Percentiles rank a stretch among this genome's conserved stretches.
Conservation (phyloP, 345 rosid species). For the Linum usitatissimum region DNA sequence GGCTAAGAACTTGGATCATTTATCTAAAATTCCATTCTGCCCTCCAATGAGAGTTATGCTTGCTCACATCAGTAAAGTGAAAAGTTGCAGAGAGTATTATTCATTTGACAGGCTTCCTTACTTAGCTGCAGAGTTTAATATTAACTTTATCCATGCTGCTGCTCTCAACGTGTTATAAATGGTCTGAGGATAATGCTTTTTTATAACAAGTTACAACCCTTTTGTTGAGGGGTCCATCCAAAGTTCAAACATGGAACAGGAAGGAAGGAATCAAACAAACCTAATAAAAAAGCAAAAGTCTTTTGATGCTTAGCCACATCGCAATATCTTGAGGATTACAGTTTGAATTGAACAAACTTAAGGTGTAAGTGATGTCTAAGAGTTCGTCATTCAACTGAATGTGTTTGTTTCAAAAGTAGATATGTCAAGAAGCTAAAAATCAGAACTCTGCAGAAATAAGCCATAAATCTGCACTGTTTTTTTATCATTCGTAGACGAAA, state of each 20-base stretch:
- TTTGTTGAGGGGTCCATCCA: not conserved
- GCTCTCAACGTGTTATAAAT: not conserved
- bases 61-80: slow-evolving; percentile 17
- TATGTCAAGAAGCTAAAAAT: no score
- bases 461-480: not conserved
- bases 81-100: not conserved
- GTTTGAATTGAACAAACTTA: no score
- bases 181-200: not conserved
- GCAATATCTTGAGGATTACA: no score
- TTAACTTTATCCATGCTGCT: not conserved
- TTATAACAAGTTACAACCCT: not conserved
- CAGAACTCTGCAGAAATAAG: not conserved
- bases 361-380: no score
- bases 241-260: not conserved
- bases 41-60: not conserved
- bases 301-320: no score
- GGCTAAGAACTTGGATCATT: not conserved
- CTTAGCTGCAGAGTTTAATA: not conserved
- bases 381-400: no score
- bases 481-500: slow-evolving; percentile 35
- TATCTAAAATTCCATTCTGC: not conserved
- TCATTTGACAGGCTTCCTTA: not conserved
- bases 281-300: no score
- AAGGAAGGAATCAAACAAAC: not conserved
- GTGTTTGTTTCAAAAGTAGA: no score